Conservation (phyloP, 495 filamentous ascomycete species). For the Aspergillus sclerotioniger region DNA sequence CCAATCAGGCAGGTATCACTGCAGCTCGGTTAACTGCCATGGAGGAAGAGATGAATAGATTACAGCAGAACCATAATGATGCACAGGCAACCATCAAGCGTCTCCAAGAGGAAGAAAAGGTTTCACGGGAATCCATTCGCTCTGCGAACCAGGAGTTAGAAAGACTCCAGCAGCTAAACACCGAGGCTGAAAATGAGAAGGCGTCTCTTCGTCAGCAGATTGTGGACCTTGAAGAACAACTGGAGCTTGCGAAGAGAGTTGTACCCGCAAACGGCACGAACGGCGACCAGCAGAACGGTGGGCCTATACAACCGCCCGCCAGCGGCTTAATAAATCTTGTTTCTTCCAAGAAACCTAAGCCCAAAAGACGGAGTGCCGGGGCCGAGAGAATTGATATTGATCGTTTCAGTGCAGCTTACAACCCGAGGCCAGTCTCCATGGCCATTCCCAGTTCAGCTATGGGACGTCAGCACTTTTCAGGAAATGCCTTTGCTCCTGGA, state of each 20-base stretch:
- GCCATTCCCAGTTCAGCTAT: slow-evolving; percentile 61
- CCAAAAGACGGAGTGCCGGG: slow-evolving; percentile 90
- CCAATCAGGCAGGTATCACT: slow-evolving; percentile 95
- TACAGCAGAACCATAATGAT: slow-evolving; percentile 85
- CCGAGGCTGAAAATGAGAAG: slow-evolving; percentile 78
- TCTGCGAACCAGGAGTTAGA: slow-evolving; percentile 75
- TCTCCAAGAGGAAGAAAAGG: slow-evolving; percentile 87
- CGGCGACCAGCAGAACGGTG: slow-evolving; percentile 73
- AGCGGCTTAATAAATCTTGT: slow-evolving; percentile 93
- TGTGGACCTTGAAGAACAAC: slow-evolving; percentile 83
- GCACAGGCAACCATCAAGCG: slow-evolving; percentile 83
- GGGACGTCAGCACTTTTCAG: slow-evolving; percentile 63
- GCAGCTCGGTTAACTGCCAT: slow-evolving; percentile 82
- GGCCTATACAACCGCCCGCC: slow-evolving; percentile 49
- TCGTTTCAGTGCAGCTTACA: slow-evolving; percentile 86
- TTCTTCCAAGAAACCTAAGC: slow-evolving; percentile 95
- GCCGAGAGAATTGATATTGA: slow-evolving; percentile 80
- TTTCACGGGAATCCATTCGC: slow-evolving; percentile 74
- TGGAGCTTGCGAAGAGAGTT: slow-evolving; percentile 78
- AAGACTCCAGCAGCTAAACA: slow-evolving; percentile 64
- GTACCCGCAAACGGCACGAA: slow-evolving; percentile 51
- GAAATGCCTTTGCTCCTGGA: slow-evolving; percentile 70
- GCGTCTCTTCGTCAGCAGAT: slow-evolving; percentile 80
- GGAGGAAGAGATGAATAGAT: slow-evolving; percentile 89
- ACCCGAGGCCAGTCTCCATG: slow-evolving; percentile 95